Evolutionary conservation across 495 filamentous ascomycete species (phyloP), one percentile per base, ranked within the genome.

Genomic region (Achaetomiella virescens): DNA sequence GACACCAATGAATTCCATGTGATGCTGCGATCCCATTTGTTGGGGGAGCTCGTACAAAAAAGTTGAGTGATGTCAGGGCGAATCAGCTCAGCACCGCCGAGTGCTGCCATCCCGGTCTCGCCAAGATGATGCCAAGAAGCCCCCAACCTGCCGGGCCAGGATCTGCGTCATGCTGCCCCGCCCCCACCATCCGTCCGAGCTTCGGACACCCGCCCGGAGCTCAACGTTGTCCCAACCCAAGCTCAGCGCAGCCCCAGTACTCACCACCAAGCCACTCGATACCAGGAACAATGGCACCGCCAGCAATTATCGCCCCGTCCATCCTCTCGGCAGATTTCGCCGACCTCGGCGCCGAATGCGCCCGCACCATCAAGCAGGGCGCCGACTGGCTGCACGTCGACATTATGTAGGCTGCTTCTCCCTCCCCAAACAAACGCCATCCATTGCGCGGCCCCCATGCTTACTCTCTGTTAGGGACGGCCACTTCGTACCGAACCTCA

Each of bases 401-500:
- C 69, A 92, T 93, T 70, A 96, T 92, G 91, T 78, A 71, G 45
- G 73, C n/a, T n/a, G n/a, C n/a, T n/a, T n/a, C n/a, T 68, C 46
- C 12, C 42, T 8, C 9, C 3, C 21, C n/a, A n/a, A n/a, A n/a
- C n/a, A n/a, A n/a, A n/a, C n/a, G n/a, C n/a, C n/a, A 12, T 17
- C 36, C 25, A 5, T 40, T 8, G 33, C 35, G 15, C 48, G 7
- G 9, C 38, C 25, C 15, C 9, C 25, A 24, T 5, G 6, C 14
- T 18, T 5, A 12, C 49, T 15, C 21, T 2, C 41, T 25, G 12
- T 6, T 54, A 79, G 74, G 75, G 92, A 97, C 69, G 87, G 95
- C 53, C 93, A 98, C 72, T 98, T 98, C 67, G 93, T 98, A 9
- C 93, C 93, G 4, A 98, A 98, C 74, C 90, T 98, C 69, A 97